Evolutionary conservation across 495 filamentous ascomycete genomes (phyloP), one percentile per base, ranked within the genome.

Genomic region (Talaromyces liani): DNA sequence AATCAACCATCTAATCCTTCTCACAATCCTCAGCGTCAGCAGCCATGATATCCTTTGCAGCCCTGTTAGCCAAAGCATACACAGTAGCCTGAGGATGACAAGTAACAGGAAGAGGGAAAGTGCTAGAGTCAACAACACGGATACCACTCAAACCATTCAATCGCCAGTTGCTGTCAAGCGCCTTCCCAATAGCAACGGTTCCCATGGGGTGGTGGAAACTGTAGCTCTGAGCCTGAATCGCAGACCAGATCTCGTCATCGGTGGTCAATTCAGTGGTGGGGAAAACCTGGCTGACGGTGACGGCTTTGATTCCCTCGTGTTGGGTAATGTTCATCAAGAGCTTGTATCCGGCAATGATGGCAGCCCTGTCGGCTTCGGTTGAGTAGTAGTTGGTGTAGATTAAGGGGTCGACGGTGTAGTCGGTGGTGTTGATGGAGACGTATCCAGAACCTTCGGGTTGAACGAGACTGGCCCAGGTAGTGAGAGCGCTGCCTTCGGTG

Each of bases 121-220:
- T 51, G 24, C 39, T 49, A 5, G 60, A 54, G 16, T 51, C 64
- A 14, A 65, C 60, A 16, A 65, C 64, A 27, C 64, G 64, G 9
- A 65, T 36, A 18, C 64, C 61, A 2, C n/a, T 22, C 22, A 63
- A 16, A 1, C 64, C 64, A 25, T 57, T 25, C 20, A 65, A 31
- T 0, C 64, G 41, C 60, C 64, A 65, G 49, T 65, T 55, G 58
- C 34, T 10, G 33, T 57, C 41, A 14, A 65, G 27, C 18, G 49
- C 64, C 36, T 5, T 64, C 2, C 64, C 61, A 4, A 65, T 25
- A 14, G 64, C 64, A 10, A 63, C 51, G 1, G 64, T 64, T 24
- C 61, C 64, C 47, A 62, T 63, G 22, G 64, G 64, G 31, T 65
- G 64, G 29, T 63, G 64, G 36, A 63, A 65, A 25, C 18, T 29